Conservation (phyloP, 2,329 filamentous ascomycete genomes). For the Alternaria metachromatica region DNA sequence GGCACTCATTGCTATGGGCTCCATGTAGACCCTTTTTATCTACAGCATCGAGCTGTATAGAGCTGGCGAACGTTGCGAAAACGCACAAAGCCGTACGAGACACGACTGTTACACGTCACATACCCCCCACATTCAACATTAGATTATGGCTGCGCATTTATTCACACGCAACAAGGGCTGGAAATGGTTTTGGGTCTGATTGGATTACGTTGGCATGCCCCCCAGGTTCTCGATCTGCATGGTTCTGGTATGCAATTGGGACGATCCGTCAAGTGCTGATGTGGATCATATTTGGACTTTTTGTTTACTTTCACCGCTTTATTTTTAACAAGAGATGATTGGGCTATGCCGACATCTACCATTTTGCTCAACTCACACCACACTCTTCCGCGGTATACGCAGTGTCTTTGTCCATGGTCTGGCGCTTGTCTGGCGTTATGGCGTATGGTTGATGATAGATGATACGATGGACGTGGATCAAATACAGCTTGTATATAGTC, state of each 20-base stretch:
- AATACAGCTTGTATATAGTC: background rate
- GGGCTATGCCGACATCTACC: background rate
- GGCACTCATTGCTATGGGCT: conserved; percentile 80
- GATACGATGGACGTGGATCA: background rate
- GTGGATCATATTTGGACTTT: conserved; percentile 37
- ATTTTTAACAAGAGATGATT: conserved; percentile 1
- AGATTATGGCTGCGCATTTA: conserved; percentile 1
- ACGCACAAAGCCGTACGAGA: background rate
- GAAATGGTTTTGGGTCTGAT: conserved; percentile 8
- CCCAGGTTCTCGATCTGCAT: conserved; percentile 21
- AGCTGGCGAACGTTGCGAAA: background rate
- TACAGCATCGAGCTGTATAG: background rate
- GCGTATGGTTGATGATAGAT: background rate
- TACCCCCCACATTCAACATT: conserved; percentile 10
- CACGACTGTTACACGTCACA: background rate
- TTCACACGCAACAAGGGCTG: conserved; percentile 4
- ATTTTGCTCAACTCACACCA: background rate
- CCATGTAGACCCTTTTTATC: conserved; percentile 54
- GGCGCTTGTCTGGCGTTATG: background rate
- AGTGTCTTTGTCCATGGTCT: background rate
- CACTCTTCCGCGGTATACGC: background rate
- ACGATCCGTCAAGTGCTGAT: conserved; percentile 52
- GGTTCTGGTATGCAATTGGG: conserved; percentile 29
- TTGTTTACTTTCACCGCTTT: background rate
- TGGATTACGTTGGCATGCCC: conserved; percentile 32